Percentiles rank a stretch among this genome's conserved stretches.
Conservation (phyloP, 495 filamentous ascomycete species). For the Penicillium pulvis region DNA sequence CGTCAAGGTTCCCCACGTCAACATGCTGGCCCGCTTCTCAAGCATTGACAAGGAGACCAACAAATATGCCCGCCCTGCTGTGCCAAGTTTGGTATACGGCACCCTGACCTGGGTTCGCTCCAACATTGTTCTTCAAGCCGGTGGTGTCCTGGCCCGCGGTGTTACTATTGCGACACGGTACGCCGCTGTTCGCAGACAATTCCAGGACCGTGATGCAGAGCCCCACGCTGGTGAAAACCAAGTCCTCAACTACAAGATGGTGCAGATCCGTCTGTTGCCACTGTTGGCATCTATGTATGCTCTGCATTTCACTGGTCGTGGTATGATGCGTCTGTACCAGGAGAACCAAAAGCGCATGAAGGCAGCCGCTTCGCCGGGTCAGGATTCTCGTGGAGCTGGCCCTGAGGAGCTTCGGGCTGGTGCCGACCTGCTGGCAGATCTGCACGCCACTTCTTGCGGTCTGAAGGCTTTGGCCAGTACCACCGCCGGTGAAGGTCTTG, state of each 20-base stretch:
- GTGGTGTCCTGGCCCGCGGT: slow-evolving; percentile 67
- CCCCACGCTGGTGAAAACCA: slow-evolving; percentile 61
- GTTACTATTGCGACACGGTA: slow-evolving; percentile 76
- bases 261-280: slow-evolving; percentile 70
- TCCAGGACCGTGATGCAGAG: slow-evolving; percentile 66
- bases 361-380: slow-evolving; percentile 35
- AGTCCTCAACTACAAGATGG: slow-evolving; percentile 75
- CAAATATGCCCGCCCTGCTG: slow-evolving; percentile 63
- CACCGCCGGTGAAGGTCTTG: slow-evolving; percentile 68
- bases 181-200: slow-evolving; percentile 67
- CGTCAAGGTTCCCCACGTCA: slow-evolving; percentile 66
- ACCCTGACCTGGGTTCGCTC: slow-evolving; percentile 73
- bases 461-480: slow-evolving; percentile 69
- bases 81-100: slow-evolving; percentile 67
- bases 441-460: slow-evolving; percentile 74
- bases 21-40: slow-evolving; percentile 69
- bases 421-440: slow-evolving; percentile 67
- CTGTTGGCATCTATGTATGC: slow-evolving; percentile 74
- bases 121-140: slow-evolving; percentile 68
- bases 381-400: slow-evolving; percentile 57
- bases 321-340: slow-evolving; percentile 66
- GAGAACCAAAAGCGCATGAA: slow-evolving; percentile 67
- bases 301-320: slow-evolving; percentile 70
- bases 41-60: slow-evolving; percentile 61
- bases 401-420: slow-evolving; percentile 65